Conservation (phyloP, 345 rosid species). For the Gossypium australe region DNA sequence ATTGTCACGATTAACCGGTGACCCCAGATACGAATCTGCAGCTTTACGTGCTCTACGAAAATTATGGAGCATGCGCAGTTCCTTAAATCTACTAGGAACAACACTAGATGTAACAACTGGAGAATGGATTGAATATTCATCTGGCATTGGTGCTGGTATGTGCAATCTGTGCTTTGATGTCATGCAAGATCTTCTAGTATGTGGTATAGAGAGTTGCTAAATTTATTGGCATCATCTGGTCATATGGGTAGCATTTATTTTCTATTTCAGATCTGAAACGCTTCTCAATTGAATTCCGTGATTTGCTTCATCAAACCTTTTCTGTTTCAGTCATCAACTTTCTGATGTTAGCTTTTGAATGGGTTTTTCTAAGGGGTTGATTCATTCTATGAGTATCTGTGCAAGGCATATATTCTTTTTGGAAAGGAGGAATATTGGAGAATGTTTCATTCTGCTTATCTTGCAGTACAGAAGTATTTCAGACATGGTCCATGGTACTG, state of each 20-base stretch:
- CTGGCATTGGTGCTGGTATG: slow-evolving; percentile 97
- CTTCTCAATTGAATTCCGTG: slow-evolving; percentile 8
- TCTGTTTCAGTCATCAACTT: slow-evolving; percentile 16
- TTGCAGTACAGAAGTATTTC: slow-evolving; percentile 87
- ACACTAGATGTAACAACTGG: slow-evolving; percentile 76
- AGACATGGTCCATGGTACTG: slow-evolving; percentile 91
- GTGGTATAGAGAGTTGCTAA: slow-evolving; percentile 1
- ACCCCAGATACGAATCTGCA: slow-evolving; percentile 79
- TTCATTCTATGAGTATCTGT: slow-evolving; percentile 91
- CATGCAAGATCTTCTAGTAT: background rate
- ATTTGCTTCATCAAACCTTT: slow-evolving; percentile 3
- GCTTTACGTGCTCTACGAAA: slow-evolving; percentile 84
- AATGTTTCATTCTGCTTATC: slow-evolving; percentile 92
- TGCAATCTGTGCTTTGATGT: slow-evolving; percentile 12
- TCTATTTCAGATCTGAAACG: background rate
- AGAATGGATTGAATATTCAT: slow-evolving; percentile 84
- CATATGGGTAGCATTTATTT: background rate
- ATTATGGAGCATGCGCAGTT: slow-evolving; percentile 96
- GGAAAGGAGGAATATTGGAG: slow-evolving; percentile 97
- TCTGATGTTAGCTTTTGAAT: slow-evolving; percentile 24
- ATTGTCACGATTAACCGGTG: slow-evolving; percentile 80
- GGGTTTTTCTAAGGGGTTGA: slow-evolving; percentile 69
- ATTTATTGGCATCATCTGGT: background rate
- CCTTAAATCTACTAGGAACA: slow-evolving; percentile 80
- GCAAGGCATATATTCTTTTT: slow-evolving; percentile 86